These are phyloP conservation scores for Thoreauomyces humboldtii DNA, from an alignment of 192 early-diverging fungal genomes.

Conservation along the genomic window DNA sequence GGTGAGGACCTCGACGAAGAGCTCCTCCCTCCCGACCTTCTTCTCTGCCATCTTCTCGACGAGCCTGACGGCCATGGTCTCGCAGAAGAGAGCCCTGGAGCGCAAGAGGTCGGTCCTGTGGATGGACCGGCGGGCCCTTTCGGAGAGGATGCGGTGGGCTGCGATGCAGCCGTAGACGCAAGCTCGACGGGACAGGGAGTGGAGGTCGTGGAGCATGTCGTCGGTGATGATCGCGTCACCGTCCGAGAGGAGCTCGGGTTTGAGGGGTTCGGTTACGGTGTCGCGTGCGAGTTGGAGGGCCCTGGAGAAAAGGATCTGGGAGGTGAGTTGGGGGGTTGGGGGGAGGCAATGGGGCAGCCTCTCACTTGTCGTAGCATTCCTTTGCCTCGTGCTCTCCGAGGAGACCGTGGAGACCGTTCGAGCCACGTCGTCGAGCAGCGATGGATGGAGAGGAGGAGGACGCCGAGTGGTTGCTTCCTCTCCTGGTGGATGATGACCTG, in stretches of 20 bases:
- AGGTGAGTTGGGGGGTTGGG: not conserved
- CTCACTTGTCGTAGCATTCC: not conserved
- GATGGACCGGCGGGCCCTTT: conserved; percentile 6
- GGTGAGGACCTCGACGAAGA: conserved; percentile 27
- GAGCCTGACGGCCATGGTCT: conserved; percentile 14
- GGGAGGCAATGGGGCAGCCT: not conserved
- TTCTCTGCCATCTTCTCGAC: conserved; percentile 8
- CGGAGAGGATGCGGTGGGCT: conserved; percentile 10
- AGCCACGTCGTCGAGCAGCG: no score
- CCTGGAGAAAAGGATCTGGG: not conserved
- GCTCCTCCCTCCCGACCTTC: conserved; percentile 19
- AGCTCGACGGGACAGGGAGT: conserved; percentile 1
- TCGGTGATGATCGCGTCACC: not conserved
- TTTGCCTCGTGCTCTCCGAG: not conserved
- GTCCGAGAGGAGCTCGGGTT: not conserved
- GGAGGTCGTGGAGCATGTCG: not conserved
- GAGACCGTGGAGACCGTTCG: no score
- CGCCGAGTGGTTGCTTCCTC: no score
- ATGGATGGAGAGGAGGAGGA: no score
- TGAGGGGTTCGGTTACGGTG: not conserved
- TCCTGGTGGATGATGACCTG: no score
- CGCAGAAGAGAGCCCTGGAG: conserved; percentile 13
- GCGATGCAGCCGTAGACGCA: conserved; percentile 26
- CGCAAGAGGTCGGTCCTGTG: conserved; percentile 8
- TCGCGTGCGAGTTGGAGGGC: conserved; percentile 1